A percentile compares a stretch with the other conserved stretches of the same genome.
phyloP scores from a whole-genome alignment of 495 filamentous ascomycete species.

The Xylaria grammica region DNA sequence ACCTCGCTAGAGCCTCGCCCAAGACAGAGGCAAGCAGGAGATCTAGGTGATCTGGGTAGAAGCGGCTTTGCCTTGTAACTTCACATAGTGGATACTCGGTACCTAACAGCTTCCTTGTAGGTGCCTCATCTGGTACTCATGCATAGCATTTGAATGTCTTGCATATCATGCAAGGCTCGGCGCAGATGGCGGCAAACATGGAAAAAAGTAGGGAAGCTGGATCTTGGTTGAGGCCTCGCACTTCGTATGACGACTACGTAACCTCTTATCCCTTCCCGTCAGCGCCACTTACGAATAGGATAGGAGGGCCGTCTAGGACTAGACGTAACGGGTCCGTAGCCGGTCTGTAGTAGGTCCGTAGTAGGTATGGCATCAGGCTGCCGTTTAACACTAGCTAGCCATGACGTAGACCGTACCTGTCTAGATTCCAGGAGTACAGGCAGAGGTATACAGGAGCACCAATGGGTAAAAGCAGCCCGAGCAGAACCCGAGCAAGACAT shows the following conservation, averaged over 20 bases:
- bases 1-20: neutral
- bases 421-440: neutral
- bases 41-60: neutral
- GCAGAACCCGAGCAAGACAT: too few species aligned
- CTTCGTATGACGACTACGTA: slow-evolving; percentile 12
- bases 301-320: neutral
- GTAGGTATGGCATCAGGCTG: too few species aligned
- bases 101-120: too few species aligned
- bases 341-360: neutral
- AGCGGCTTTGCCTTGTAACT: neutral
- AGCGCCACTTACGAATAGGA: neutral
- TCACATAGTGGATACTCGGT: too few species aligned
- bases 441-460: neutral
- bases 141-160: neutral
- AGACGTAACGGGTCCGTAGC: neutral
- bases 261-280: neutral
- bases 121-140: slow-evolving; percentile 6
- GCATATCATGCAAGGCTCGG: slow-evolving; percentile 14
- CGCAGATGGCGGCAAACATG: slow-evolving; percentile 18
- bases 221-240: neutral
- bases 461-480: slow-evolving; percentile 2
- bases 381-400: neutral
- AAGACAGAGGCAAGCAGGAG: neutral
- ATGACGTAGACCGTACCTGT: slow-evolving; percentile 24
- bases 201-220: neutral